Base-by-base conservation (phyloP, 2,329 filamentous ascomycete species). In the Xylariaceae sp. region DNA sequence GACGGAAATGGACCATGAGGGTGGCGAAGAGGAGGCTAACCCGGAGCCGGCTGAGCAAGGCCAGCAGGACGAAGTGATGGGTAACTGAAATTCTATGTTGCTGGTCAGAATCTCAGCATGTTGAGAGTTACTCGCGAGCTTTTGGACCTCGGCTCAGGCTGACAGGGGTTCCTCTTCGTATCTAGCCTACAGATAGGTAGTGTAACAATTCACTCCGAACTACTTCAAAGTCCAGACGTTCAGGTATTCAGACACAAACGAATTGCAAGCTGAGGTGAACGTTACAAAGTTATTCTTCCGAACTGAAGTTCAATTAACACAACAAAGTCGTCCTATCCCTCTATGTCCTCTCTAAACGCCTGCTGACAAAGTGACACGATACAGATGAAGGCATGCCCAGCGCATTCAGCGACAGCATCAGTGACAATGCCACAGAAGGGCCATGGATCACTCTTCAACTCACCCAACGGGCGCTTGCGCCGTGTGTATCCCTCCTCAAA, bases 261-360 rank as follows among this genome's bases (percentile, higher is more conserved):
- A 30, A 30, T 30, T 4, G 5, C 23, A 30, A 30, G 23, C 5
- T 5, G 23, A 30, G 23, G 4, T 30, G 23, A 30, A 30, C 23
- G 23, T 30, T 5, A 30, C 23, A 30, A 30, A 5, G 23, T 5
- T 5, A 35, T 58, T 7, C 51, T 57, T 60, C 18, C 18, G 55
- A 60, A 61, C 41, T 56, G 41, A 63, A 60, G 63, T 57, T 66
- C 60, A 65, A 68, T 66, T 65, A 63, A 64, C 66, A 66, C 57
- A 57, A 59, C 57, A 57, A 64, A 55, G 67, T 62, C 67, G 64
- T 60, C 66, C 64, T 64, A 37, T 66, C 63, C 69, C 67, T 71
- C 70, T 72, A 72, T 69, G 60, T 66, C 68, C 68, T 62, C 65
- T 66, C 65, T 68, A 61, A 72, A 72, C 71, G 70, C 70, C 70